Evolutionary conservation across 2,329 filamentous ascomycete genomes (phyloP).

Genomic region (Thelonectria blattea): DNA sequence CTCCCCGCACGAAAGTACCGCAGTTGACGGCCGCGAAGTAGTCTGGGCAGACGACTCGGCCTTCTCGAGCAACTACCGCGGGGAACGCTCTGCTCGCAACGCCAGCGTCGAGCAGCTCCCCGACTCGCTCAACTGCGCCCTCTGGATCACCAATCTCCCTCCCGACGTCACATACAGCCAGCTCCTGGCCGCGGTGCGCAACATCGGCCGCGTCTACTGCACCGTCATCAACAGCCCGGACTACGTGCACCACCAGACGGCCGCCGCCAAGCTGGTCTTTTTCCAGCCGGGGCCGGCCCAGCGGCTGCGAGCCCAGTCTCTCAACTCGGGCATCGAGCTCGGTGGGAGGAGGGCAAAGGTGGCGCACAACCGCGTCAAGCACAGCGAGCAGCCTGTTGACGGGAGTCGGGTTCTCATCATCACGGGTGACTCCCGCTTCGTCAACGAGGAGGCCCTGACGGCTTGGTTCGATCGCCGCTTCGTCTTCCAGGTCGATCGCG

Average conservation of each 20-base stretch:
- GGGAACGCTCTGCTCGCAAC: conserved; percentile 45
- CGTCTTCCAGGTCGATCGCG: conserved; percentile 54
- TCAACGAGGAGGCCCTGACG: conserved; percentile 49
- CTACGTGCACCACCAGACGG: conserved; percentile 42
- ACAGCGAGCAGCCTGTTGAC: conserved; percentile 39
- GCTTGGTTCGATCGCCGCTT: conserved; percentile 51
- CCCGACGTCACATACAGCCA: conserved; percentile 48
- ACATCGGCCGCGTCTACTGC: conserved; percentile 58
- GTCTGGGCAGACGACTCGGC: background rate
- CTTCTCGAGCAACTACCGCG: conserved; percentile 46
- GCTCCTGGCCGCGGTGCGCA: conserved; percentile 52
- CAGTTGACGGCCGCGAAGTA: background rate
- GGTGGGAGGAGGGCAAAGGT: conserved; percentile 47
- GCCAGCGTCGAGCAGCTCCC: conserved; percentile 43
- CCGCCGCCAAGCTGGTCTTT: conserved; percentile 58
- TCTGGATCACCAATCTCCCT: conserved; percentile 61
- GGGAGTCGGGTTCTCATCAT: conserved; percentile 59
- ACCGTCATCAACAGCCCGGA: conserved; percentile 58
- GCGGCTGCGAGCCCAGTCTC: conserved; percentile 34
- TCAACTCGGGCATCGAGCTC: conserved; percentile 44
- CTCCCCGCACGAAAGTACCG: background rate
- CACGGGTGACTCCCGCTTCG: conserved; percentile 50
- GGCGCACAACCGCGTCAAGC: conserved; percentile 56
- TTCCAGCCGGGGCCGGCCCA: conserved; percentile 50
- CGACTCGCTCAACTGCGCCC: conserved; percentile 52